Evolutionary conservation across 331 rosid genomes (phyloP), one percentile per base, ranked within the genome.

Genomic region (Malus hybrid): DNA sequence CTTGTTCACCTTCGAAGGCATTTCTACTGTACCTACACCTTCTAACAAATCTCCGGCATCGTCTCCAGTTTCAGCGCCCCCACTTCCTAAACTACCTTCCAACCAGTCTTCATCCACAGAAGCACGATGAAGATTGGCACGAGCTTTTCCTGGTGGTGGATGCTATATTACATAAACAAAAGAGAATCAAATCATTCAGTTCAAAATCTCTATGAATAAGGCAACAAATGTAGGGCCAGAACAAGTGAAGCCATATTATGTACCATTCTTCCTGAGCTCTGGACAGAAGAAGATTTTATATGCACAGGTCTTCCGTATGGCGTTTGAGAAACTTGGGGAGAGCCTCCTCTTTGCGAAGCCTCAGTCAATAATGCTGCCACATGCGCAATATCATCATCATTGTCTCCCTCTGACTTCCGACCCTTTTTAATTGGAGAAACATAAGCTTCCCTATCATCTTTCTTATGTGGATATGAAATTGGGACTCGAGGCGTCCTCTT

Each of bases 401-500:
- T 88, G 75, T 83, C 84, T 44, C 76, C 76, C 72, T 73, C 89
- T 64, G 86, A 81, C 74, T 86, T 89, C 73, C 72, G 72, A 59
- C 71, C 80, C 80, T 67, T 85, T 83, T 77, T 84, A 77, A 69
- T 52, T 27, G 90, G 89, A 2, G 86, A 90, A 71, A 70, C 73
- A 83, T 73, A 79, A 78, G 34, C 74, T 83, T 85, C 77, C 73
- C 67, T 13, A 71, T 77, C 79, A 74, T 87, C 90, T 76, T 77
- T 86, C 84, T 68, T 84, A 70, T 76, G 73, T 32, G 82, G 80
- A 83, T 80, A 80, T 59, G 82, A 78, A 78, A 90, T 76, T 52
- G 96, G 96, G 76, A 83, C 14, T 6, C 98, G 93, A 42, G 97
- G 96, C 62, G 98, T 93, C 88, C 98, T 85, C 86, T 90, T 90